Evolutionary conservation across 805 yeast species (phyloP), one percentile per base, ranked within the genome.

Genomic region (Yamadazyma takamatsuzukensis): DNA sequence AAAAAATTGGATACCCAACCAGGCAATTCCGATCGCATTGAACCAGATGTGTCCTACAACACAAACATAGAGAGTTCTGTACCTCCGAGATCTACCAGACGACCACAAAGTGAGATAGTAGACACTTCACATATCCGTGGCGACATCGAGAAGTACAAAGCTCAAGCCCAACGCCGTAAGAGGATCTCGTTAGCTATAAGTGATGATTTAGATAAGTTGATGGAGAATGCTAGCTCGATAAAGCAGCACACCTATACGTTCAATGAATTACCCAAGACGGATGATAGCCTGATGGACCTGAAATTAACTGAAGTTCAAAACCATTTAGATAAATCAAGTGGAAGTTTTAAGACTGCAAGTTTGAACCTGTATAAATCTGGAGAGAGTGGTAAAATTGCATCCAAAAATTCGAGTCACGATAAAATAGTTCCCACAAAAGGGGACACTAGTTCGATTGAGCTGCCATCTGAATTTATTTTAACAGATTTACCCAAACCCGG

Each of bases 151-250:
- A 9, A 19, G 16, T 36, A 31, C 15, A 26, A 25, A 15, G 11
- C 7, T 6, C 15, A 21, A 5, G 10, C 23, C 8, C n/a, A 12
- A 15, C 19, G 18, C 28, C 15, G 27, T 16, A 45, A 45, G 25
- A 46, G 56, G 15, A 29, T 44, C 4, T 56, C 65, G 5, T 39
- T 60, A 25, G 50, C 49, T 21, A 43, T 64, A 16, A 51, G 49
- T 34, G 69, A 63, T 33, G 70, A 59, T 36, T 49, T 65, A 21
- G 69, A 63, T 35, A 49, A 49, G 32, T 51, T 65, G 33, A 64
- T 65, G 72, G 51, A 49, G 21, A 48, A 52, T 30, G 67, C 66
- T 22, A 53, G 34, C 23, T 36, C 48, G 1, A 41, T 47, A n/a
- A 32, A 41, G 17, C 43, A 34, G 43, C 37, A 34, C n/a, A 35